Base-by-base conservation (phyloP, 257 asterid species). In the Salvia rosmarinus region DNA sequence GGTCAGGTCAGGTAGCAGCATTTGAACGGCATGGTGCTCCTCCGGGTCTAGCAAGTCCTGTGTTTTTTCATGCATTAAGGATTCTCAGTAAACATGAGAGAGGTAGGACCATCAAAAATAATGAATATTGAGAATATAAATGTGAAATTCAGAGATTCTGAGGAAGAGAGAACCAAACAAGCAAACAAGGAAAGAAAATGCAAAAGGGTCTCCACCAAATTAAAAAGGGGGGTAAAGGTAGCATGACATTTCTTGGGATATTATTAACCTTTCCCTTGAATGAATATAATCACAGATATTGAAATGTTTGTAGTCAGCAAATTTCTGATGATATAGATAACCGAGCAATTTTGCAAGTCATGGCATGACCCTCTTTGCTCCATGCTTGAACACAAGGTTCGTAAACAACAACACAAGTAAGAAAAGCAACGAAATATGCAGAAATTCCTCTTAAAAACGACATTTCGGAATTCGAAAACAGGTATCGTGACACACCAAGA, bases 301-400 rank as follows among this genome's bases (percentile, higher is more conserved):
- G 28, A 49, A 51, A 52, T 39, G 30, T 35, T 64, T 25, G 7
- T 2, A 17, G 30, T 10, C 32, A 37, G 9, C 30, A 30, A 59
- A 25, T 72, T 62, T 16, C 17, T 13, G 23, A 16, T 32, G 0
- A 50, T 34, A 19, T 9, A 0, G n/a, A 21, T 86, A 92, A 96
- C 95, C 90, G 97, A 35, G 97, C 98, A 72, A 88, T 87, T 65
- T 76, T 80, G 83, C 98, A 93, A 6, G 98, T 90, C 95, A 90
- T 90, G 72, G 71, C 79, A 78, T 92, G 95, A 9, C 97, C 95
- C 52, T 93, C 98, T 82, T 88, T 93, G 81, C 98, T 88, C 98
- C 98, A 92, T 72, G 93, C 96, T 79, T 72, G 67, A 80, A 81
- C 95, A 52, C 66, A 58, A 39, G 81, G 78, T 40, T 77, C 74